Percentiles rank a stretch among this genome's conserved stretches.
Conservation (phyloP, 805 yeast species). For the Cephaloascus fragrans region DNA sequence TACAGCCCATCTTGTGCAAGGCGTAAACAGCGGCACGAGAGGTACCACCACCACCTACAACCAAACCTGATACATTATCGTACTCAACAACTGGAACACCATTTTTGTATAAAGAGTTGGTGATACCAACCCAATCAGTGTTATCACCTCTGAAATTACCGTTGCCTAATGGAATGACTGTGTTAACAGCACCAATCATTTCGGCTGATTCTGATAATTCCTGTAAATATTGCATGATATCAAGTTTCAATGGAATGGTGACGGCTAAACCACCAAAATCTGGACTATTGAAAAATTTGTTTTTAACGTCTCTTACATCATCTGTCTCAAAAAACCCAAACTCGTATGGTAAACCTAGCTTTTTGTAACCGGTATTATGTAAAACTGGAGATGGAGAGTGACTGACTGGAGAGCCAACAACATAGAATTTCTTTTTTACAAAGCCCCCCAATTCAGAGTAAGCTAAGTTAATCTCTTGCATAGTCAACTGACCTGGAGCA, state of each 20-base stretch:
- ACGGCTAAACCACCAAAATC: slow-evolving; percentile 90
- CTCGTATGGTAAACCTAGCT: slow-evolving; percentile 68
- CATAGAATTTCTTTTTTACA: slow-evolving; percentile 46
- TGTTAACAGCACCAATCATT: slow-evolving; percentile 90
- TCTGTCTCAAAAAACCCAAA: slow-evolving; percentile 63
- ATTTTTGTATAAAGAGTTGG: slow-evolving; percentile 48
- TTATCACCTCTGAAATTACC: slow-evolving; percentile 68
- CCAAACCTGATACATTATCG: slow-evolving; percentile 47
- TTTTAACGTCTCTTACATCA: slow-evolving; percentile 46
- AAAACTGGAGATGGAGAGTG: slow-evolving; percentile 87
- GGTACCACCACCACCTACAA: slow-evolving; percentile 97
- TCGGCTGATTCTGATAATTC: slow-evolving; percentile 69
- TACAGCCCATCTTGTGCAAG: slow-evolving; percentile 67
- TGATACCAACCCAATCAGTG: slow-evolving; percentile 93
- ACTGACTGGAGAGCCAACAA: slow-evolving; percentile 72
- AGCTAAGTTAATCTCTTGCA: slow-evolving; percentile 53
- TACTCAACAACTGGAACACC: slow-evolving; percentile 44
- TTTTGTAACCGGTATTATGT: slow-evolving; percentile 70
- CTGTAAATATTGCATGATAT: slow-evolving; percentile 56
- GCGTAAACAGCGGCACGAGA: slow-evolving; percentile 93
- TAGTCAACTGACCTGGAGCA: slow-evolving; percentile 72
- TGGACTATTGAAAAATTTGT: slow-evolving; percentile 35
- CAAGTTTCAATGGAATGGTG: slow-evolving; percentile 87
- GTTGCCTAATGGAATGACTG: slow-evolving; percentile 48
- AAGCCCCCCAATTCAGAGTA: slow-evolving; percentile 56